Percentiles rank a stretch among this genome's conserved stretches.
Evolutionary conservation across 345 rosid genomes (phyloP).

Genomic region (Lepidium aucheri): DNA sequence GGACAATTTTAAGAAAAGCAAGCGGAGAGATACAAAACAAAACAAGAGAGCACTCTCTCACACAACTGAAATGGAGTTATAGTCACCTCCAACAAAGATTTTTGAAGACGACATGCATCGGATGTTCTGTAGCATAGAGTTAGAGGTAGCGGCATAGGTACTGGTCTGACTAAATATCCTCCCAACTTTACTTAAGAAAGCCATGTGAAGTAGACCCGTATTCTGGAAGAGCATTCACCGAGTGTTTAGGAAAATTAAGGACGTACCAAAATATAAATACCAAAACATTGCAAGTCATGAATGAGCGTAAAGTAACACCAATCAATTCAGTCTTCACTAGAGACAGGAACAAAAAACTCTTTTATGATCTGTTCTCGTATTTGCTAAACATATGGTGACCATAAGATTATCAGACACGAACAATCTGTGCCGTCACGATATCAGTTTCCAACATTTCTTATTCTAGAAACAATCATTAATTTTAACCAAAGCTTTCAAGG

Average conservation of each 20-base stretch:
- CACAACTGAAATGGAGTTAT: neutral
- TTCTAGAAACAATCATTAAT: neutral
- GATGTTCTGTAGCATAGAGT: conserved; percentile 53
- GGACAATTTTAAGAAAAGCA: neutral
- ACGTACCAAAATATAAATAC: neutral
- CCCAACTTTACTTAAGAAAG: conserved; percentile 78
- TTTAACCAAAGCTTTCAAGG: neutral
- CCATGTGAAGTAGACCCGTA: conserved; percentile 35
- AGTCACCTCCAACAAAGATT: conserved; percentile 77
- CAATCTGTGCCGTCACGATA: neutral
- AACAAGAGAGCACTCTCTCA: neutral
- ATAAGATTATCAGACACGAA: neutral
- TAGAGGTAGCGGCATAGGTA: conserved; percentile 29
- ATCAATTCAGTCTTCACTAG: neutral
- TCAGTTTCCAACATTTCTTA: neutral
- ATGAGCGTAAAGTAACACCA: neutral
- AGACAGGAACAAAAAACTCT: neutral
- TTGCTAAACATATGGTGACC: neutral
- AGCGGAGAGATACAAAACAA: neutral
- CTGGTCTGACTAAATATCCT: conserved; percentile 56
- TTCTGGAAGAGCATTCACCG: conserved; percentile 1
- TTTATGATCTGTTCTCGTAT: neutral
- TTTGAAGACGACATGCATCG: conserved; percentile 82
- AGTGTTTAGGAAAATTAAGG: neutral
- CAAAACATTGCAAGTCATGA: neutral